A percentile compares a stretch with the other conserved stretches of the same genome.
phyloP scores from a whole-genome alignment of 164 flowering plant species.

The Vitis labrusca region DNA sequence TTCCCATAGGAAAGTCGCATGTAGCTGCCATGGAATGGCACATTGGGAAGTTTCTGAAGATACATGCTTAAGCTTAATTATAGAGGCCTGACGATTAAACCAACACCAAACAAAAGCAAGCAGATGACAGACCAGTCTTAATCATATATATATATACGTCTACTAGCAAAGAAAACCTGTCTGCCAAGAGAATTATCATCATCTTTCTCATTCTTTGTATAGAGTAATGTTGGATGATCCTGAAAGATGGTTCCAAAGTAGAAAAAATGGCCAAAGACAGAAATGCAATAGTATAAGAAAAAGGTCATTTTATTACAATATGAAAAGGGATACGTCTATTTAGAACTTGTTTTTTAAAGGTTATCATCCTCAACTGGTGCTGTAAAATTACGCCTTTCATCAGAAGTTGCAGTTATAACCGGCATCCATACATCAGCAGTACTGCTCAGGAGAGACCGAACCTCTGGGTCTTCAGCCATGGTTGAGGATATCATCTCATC shows the following conservation, averaged over 20 bases:
- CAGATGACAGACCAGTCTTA: no score
- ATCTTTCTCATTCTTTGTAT: neutral
- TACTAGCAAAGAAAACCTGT: neutral
- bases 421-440: constrained; percentile 96
- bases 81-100: no score
- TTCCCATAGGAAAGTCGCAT: no score
- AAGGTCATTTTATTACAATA: no score
- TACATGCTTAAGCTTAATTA: no score
- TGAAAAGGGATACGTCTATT: neutral
- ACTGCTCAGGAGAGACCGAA: constrained; percentile 64
- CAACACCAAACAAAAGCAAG: no score
- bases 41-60: no score
- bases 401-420: constrained; percentile 82
- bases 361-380: constrained; percentile 34
- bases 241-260: no score
- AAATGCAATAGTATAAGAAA: neutral
- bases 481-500: constrained; percentile 88
- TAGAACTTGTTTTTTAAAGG: constrained; percentile 21
- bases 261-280: neutral
- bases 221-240: no score
- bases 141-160: no score
- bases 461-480: constrained; percentile 82
- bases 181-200: neutral
- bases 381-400: constrained; percentile 64
- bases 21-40: no score